Evolutionary conservation across 768 basidiomycete species (phyloP).

Genomic region (Butyriboletus loyo): DNA sequence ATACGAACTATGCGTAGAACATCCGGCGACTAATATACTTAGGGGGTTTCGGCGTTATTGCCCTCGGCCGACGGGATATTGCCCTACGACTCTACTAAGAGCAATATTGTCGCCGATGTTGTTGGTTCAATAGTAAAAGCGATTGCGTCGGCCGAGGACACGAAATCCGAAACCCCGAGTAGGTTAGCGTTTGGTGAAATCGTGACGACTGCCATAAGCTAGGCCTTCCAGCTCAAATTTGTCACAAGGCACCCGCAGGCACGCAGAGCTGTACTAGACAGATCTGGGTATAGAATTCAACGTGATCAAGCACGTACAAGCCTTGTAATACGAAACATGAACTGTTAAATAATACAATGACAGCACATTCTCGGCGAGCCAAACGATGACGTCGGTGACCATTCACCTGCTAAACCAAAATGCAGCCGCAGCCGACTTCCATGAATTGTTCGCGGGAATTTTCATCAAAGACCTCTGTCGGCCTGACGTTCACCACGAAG

Average conservation of each 20-base stretch:
- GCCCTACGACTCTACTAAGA: neutral
- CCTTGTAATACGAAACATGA: neutral
- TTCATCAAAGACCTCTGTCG: neutral
- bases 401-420: neutral
- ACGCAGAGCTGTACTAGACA: neutral
- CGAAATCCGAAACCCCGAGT: slow-evolving; percentile 7
- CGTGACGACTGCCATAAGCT: neutral
- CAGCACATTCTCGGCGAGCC: neutral
- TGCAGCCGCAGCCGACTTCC: neutral
- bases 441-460: neutral
- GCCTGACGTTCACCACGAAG: neutral
- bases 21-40: neutral
- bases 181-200: neutral
- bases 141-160: slow-evolving; percentile 20
- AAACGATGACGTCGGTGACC: neutral
- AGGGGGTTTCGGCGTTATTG: slow-evolving; percentile 10
- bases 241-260: neutral
- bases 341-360: neutral
- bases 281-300: neutral
- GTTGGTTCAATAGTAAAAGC: neutral
- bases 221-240: too few relatives aligned
- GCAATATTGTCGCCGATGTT: neutral
- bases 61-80: slow-evolving; percentile 20
- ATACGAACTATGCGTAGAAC: neutral
- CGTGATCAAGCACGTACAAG: neutral